phyloP scores from a whole-genome alignment of 371 early-diverging fungal species.

The Modicella reniformis region DNA sequence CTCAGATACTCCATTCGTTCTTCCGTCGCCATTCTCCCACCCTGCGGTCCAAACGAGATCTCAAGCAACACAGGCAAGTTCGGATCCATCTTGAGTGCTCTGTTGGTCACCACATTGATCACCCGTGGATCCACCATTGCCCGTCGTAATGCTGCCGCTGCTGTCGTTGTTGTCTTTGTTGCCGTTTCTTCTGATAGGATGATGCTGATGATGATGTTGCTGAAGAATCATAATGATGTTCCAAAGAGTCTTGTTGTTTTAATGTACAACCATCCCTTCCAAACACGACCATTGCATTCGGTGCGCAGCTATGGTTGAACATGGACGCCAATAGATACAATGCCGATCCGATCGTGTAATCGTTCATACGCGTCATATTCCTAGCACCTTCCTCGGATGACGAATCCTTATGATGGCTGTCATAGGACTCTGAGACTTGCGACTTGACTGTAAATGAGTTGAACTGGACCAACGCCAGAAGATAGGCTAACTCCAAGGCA shows the following conservation, averaged over 20 bases:
- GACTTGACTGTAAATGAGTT: constrained; percentile 48
- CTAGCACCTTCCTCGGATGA: neutral
- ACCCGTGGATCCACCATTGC: constrained; percentile 23
- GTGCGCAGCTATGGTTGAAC: constrained; percentile 52
- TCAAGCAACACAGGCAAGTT: constrained; percentile 28
- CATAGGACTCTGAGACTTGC: neutral
- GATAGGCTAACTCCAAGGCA: constrained; percentile 27
- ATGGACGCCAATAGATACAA: constrained; percentile 45
- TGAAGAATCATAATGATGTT: too few species aligned
- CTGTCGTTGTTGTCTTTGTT: too few species aligned
- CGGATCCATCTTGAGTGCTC: constrained; percentile 21
- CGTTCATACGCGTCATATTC: constrained; percentile 5
- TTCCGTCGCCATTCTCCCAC: constrained; percentile 37
- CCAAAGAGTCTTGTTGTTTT: neutral
- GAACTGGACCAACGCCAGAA: constrained; percentile 32
- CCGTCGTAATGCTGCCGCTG: neutral
- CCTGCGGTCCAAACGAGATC: constrained; percentile 51
- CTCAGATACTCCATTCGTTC: constrained; percentile 28
- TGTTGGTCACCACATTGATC: constrained; percentile 40
- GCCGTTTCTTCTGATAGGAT: too few species aligned
- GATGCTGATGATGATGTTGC: too few species aligned
- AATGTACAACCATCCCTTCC: constrained; percentile 13
- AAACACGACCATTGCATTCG: constrained; percentile 50
- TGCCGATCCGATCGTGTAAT: constrained; percentile 37
- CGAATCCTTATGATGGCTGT: neutral